phyloP scores from a whole-genome alignment of 176 grass and related monocot genomes.

The Oryza longistaminata region DNA sequence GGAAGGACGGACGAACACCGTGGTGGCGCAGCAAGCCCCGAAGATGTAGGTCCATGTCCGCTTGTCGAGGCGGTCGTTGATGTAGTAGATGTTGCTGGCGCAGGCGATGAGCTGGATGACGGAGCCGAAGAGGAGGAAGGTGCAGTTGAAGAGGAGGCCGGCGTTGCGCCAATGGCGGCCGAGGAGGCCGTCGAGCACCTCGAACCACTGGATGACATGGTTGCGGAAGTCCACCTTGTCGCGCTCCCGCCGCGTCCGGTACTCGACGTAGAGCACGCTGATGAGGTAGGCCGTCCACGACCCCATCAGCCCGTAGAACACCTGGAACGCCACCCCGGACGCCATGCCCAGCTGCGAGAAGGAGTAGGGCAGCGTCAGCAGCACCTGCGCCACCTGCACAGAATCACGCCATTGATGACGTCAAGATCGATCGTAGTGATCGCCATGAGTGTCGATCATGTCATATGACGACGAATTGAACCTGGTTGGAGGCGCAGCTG shows the following conservation, averaged over 20 bases:
- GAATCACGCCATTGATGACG: not conserved
- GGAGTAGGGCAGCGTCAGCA: constrained; percentile 96
- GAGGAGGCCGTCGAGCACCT: constrained; percentile 86
- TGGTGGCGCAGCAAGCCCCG: constrained; percentile 93
- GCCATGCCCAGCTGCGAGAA: constrained; percentile 96
- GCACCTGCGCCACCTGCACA: constrained; percentile 87
- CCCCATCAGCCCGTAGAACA: constrained; percentile 93
- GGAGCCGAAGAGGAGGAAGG: constrained; percentile 97
- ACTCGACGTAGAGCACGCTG: constrained; percentile 91
- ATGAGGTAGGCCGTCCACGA: constrained; percentile 97
- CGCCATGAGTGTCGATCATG: no score
- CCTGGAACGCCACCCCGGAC: constrained; percentile 68
- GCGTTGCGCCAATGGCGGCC: constrained; percentile 85
- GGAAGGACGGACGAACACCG: constrained; percentile 96
- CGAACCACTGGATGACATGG: constrained; percentile 99
- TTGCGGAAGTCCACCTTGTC: constrained; percentile 92
- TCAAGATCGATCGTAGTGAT: no score
- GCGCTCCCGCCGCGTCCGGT: constrained; percentile 77
- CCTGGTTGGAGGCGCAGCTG: constrained; percentile 96
- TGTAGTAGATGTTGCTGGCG: constrained; percentile 99
- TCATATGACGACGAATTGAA: not conserved
- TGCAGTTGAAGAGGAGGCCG: constrained; percentile 97
- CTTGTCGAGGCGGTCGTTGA: constrained; percentile 94
- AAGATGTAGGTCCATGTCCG: constrained; percentile 98
- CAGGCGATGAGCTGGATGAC: constrained; percentile 99